Conservation (phyloP, 2,329 filamentous ascomycete genomes). For the Fusarium dimerum region DNA sequence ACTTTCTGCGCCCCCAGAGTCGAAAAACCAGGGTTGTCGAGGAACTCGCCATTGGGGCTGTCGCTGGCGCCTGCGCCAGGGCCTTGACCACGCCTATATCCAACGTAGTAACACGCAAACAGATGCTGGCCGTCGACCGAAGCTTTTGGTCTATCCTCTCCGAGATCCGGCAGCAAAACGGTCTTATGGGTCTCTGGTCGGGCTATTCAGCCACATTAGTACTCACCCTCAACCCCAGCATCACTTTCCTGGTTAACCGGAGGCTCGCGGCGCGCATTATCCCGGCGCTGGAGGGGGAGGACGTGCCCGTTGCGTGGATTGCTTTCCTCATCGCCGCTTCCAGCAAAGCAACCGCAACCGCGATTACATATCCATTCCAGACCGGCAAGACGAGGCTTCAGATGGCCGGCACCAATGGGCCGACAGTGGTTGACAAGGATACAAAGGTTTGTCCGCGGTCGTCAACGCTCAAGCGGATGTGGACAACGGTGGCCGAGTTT, state of each 20-base stretch:
- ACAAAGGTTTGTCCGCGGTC: constrained; percentile 3
- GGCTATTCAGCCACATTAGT: constrained; percentile 82
- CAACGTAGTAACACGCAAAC: constrained; percentile 80
- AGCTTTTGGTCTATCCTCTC: constrained; percentile 59
- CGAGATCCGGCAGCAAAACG: constrained; percentile 68
- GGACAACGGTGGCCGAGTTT: constrained; percentile 19
- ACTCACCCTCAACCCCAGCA: constrained; percentile 79
- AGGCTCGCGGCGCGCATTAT: constrained; percentile 64
- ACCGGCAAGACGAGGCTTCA: constrained; percentile 82
- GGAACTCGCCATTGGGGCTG: constrained; percentile 72
- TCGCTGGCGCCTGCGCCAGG: constrained; percentile 74
- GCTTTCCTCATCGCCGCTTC: constrained; percentile 63
- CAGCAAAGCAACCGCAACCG: constrained; percentile 76
- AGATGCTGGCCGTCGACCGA: constrained; percentile 56
- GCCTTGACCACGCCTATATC: constrained; percentile 77
- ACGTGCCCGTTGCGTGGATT: constrained; percentile 40
- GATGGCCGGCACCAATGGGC: constrained; percentile 45
- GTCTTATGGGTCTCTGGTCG: constrained; percentile 78
- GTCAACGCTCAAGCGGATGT: constrained; percentile 1
- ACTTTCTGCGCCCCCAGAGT: constrained; percentile 44
- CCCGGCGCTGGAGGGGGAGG: constrained; percentile 45
- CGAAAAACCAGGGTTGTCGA: constrained; percentile 61
- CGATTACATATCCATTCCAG: constrained; percentile 82
- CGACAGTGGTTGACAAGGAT: constrained; percentile 6
- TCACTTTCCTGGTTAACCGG: constrained; percentile 84